Evolutionary conservation across 768 basidiomycete species (phyloP), one percentile per base, ranked within the genome.

Genomic region (Termitomyces sp.): DNA sequence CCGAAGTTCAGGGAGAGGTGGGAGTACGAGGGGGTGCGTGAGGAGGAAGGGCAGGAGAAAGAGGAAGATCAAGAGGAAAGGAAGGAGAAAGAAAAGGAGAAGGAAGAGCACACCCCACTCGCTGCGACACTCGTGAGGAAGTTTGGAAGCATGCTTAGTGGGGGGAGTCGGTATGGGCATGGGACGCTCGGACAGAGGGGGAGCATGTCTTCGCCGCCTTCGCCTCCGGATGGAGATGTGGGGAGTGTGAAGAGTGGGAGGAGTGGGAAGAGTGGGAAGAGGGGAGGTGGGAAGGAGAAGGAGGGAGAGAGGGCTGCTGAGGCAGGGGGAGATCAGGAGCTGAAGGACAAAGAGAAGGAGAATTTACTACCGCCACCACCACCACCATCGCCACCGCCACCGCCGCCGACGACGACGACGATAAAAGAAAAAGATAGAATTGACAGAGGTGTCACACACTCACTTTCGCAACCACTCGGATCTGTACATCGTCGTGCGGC

Each of bases 71-170:
- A 1, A 28, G 9, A 15, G 43, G 46, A 30, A 33, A 19, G 14
- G 42, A 51, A n/a, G 33, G 31, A 30, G 5, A 11, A 21, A 5
- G 9, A 58, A 23, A 71, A 77, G 52, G 72, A 78, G 53, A 69
- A 68, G 56, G 50, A 26, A 21, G 57, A 54, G 31, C 75, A 78
- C 5, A 77, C 83, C 0, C 49, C 49, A 37, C 76, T 85, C 50
- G 85, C 86, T 19, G 82, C 85, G 50, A 87, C 86, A 26, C 78
- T 91, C n/a, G 86, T 87, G 57, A 77, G 87, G 70, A 85, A 82
- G 74, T 89, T 91, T 65, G 87, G 87, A 42, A 87, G 84, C 57
- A 68, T 91, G 64, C 71, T 89, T 38, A 80, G 80, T 28, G 80
- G 56, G 51, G 75, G 78, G 26, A 72, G 72, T 55, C 65, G 75